These are phyloP conservation scores for Cinnamomum micranthum DNA, from an alignment of 164 flowering plant genomes.

Conservation along the genomic window DNA sequence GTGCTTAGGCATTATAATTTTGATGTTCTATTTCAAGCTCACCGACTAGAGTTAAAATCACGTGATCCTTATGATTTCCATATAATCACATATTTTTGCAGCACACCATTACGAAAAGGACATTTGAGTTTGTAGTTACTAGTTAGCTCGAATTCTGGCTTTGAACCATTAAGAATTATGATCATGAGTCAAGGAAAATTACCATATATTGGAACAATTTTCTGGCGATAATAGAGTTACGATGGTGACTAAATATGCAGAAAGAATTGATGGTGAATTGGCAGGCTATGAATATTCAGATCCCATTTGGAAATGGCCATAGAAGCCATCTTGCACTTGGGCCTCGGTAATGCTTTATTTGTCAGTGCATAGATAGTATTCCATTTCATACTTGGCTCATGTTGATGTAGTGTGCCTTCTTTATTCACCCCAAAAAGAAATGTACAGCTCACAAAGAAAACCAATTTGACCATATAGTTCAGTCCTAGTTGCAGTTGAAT, in stretches of 20 bases:
- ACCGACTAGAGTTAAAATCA: background rate
- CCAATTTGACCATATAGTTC: background rate
- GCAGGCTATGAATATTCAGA: too few species aligned
- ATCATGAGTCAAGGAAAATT: too few species aligned
- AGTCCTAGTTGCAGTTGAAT: too few species aligned
- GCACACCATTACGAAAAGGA: too few species aligned
- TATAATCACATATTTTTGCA: background rate
- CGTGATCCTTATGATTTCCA: background rate
- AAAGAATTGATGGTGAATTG: too few species aligned
- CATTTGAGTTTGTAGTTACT: too few species aligned
- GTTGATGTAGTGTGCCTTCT: background rate
- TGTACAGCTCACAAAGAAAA: background rate
- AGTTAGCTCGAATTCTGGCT: too few species aligned
- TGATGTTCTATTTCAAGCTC: background rate
- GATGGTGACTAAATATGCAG: background rate
- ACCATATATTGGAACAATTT: too few species aligned
- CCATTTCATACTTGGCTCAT: background rate
- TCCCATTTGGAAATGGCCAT: background rate
- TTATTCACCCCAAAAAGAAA: background rate
- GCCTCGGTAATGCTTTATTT: background rate
- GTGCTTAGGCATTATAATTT: too few species aligned
- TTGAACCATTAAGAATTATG: too few species aligned
- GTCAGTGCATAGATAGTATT: background rate
- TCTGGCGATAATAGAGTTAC: too few species aligned
- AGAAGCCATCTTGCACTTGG: background rate